Conservation (phyloP, 2,329 filamentous ascomycete genomes). For the Gliomastix tumulicola region DNA sequence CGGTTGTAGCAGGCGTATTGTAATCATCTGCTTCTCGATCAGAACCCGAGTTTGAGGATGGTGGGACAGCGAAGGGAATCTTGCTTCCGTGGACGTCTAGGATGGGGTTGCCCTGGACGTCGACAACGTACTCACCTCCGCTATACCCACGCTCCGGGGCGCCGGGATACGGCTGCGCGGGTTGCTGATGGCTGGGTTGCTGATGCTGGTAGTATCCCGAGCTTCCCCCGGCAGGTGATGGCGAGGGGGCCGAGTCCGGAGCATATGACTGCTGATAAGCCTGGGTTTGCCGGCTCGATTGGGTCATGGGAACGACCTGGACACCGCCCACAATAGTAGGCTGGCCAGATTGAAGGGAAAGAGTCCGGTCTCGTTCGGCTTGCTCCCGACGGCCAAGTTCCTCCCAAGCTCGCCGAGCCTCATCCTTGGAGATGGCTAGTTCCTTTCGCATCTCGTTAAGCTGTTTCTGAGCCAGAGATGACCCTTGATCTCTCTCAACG, state of each 20-base stretch:
- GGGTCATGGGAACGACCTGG: conserved; percentile 89
- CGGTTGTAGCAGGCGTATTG: conserved; percentile 42
- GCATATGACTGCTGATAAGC: conserved; percentile 28
- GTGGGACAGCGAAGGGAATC: conserved; percentile 43
- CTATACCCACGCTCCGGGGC: conserved; percentile 56
- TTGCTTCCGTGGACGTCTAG: conserved; percentile 54
- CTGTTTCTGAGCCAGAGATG: conserved; percentile 69
- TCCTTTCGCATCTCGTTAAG: conserved; percentile 90
- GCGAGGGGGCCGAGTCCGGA: conserved; percentile 3
- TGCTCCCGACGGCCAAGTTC: conserved; percentile 90
- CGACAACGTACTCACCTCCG: conserved; percentile 66
- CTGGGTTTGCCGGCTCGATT: conserved; percentile 47
- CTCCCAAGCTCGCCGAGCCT: conserved; percentile 93
- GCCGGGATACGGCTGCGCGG: conserved; percentile 5
- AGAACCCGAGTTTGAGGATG: conserved; percentile 37
- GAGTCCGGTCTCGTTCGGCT: conserved; percentile 80
- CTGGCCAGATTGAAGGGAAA: conserved; percentile 78
- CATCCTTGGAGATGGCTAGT: conserved; percentile 89
- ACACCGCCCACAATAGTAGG: conserved; percentile 88
- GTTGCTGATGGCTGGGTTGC: conserved; percentile 1
- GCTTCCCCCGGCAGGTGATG: neutral
- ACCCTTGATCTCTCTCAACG: conserved; percentile 61
- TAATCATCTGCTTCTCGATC: conserved; percentile 50
- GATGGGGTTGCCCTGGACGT: conserved; percentile 53
- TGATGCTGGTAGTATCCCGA: conserved; percentile 7